Conservation (phyloP, 305 asterid genomes). For the Ilex paraguariensis region DNA sequence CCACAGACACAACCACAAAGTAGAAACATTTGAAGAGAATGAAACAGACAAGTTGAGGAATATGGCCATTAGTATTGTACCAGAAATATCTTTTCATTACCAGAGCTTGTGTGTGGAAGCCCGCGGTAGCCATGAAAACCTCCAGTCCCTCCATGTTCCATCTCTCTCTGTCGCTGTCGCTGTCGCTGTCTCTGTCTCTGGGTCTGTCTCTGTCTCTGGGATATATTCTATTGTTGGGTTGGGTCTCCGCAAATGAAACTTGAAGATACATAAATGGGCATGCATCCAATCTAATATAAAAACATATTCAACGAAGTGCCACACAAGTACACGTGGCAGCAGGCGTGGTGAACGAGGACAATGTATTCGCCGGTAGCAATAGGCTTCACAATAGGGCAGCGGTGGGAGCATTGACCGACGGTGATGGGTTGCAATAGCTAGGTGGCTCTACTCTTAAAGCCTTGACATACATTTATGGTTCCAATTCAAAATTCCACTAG, state of each 20-base stretch:
- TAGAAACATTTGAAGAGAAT: not conserved
- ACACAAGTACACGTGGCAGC: conserved; percentile 45
- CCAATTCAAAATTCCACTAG: no score
- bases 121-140: conserved; percentile 57
- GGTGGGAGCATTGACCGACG: conserved; percentile 38
- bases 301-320: no score
- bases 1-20: no score
- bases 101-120: conserved; percentile 29
- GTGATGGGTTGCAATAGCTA: not conserved
- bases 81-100: conserved; percentile 27
- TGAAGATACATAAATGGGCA: conserved; percentile 12
- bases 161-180: conserved; percentile 4
- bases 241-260: conserved; percentile 8
- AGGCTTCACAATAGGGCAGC: conserved; percentile 47
- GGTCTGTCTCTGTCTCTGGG: conserved; percentile 6
- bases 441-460: no score
- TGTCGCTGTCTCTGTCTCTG: not conserved
- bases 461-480: no score
- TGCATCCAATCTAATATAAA: no score
- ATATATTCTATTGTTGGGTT: not conserved
- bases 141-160: conserved; percentile 46
- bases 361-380: conserved; percentile 52
- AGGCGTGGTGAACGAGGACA: conserved; percentile 62
- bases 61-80: not conserved
- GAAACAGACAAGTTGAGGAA: not conserved